A percentile compares a stretch with the other conserved stretches of the same genome.
Evolutionary conservation across 768 basidiomycete species (phyloP).

Genomic region (Strobilomyces echinocephalus): DNA sequence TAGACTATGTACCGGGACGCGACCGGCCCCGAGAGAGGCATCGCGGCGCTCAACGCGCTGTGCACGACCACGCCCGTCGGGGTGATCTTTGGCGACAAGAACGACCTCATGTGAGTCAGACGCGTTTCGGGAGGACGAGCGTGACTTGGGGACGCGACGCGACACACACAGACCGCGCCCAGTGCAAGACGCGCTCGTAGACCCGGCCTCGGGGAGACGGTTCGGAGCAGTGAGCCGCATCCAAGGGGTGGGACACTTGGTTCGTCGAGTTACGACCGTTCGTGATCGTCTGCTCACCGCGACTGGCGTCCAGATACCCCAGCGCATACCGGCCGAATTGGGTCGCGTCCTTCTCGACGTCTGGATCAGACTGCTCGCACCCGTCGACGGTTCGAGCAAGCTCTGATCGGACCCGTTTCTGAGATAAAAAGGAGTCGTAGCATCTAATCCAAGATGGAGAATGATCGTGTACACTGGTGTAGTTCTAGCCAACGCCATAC

Average conservation of each 20-base stretch:
- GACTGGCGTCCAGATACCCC: slow-evolving; percentile 20
- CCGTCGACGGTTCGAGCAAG: slow-evolving; percentile 3
- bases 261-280: slow-evolving; percentile 7
- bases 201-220: slow-evolving; percentile 19
- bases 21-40: slow-evolving; percentile 50
- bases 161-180: slow-evolving; percentile 23
- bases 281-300: background rate
- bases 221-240: slow-evolving; percentile 25
- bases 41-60: slow-evolving; percentile 40
- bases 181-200: slow-evolving; percentile 31
- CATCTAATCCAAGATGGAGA: background rate
- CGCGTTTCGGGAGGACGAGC: background rate
- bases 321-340: slow-evolving; percentile 23
- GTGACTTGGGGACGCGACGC: background rate
- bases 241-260: slow-evolving; percentile 31
- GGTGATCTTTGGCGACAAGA: slow-evolving; percentile 45
- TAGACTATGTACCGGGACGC: slow-evolving; percentile 63
- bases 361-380: slow-evolving; percentile 6
- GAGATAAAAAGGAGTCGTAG: too few relatives aligned
- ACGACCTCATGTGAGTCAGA: slow-evolving; percentile 48
- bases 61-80: slow-evolving; percentile 45
- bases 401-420: slow-evolving; percentile 7
- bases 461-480: background rate
- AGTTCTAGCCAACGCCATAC: too few relatives aligned
- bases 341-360: slow-evolving; percentile 24